Evolutionary conservation across 257 asterid genomes (phyloP), one percentile per base, ranked within the genome.

Genomic region (Oldenlandia corymbosa): DNA sequence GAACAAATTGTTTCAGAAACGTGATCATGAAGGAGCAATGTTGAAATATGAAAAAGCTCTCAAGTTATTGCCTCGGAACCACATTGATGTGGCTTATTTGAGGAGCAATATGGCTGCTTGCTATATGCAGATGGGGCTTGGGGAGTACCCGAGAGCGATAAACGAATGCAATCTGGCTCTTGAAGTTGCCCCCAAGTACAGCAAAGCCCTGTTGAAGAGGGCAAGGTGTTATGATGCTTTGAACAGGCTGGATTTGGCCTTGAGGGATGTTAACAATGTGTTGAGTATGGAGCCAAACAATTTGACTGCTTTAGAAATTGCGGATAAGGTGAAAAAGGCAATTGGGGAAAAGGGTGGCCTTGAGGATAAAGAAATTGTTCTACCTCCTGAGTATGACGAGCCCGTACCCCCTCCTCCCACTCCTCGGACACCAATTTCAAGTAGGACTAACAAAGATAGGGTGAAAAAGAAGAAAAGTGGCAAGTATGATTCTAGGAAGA

Each of bases 21-120:
- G 72, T 0, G 96, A 91, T 58, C 91, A 80, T 13, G 98, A 91
- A 69, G 98, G 98, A 16, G 91, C 98, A 13, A 88, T 91, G 96
- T 76, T 91, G 73, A 86, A 83, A 85, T 91, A 83, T 55, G 95
- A 88, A 74, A 91, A 91, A 73, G 94, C 98, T 68, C 83, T 91
- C 68, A 88, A 84, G 47, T 72, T 91, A 76, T 83, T 91, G 47
- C 96, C 98, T 0, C 14, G 77, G 0, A 83, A 75, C 78, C 98
- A 91, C 62, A 86, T 88, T 11, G 98, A 91, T 60, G 90, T 83
- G 65, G 96, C 96, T 0, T 82, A 84, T 57, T 73, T 91, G 81
- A 83, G 88, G 36, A 81, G 78, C 47, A 88, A 84, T 73, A 91
- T 91, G 98, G 98, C 96, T 20, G 80, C 88, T 71, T 91, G 98